phyloP scores from a whole-genome alignment of 345 rosid species.

The Leavenworthia alabamica region DNA sequence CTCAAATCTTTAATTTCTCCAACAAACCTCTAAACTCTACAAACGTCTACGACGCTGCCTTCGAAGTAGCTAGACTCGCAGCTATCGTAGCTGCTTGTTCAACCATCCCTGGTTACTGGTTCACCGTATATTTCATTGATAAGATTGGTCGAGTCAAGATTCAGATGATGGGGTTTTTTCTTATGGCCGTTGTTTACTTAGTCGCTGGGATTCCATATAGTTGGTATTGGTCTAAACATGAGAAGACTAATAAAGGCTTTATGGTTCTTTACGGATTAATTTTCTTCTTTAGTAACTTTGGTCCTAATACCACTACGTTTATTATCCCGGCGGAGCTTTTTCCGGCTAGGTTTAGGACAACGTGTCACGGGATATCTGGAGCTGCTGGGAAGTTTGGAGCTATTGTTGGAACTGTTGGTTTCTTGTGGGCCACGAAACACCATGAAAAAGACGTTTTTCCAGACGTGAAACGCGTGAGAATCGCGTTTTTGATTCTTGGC shows the following conservation, averaged over 20 bases:
- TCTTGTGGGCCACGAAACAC: constrained; percentile 42
- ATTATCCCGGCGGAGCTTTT: constrained; percentile 76
- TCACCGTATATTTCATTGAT: constrained; percentile 58
- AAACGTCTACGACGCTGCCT: constrained; percentile 41
- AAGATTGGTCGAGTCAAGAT: constrained; percentile 54
- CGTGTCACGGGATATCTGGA: constrained; percentile 75
- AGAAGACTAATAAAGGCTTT: constrained; percentile 33
- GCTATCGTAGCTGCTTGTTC: constrained; percentile 44
- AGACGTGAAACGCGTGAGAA: constrained; percentile 23
- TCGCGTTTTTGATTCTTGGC: constrained; percentile 38
- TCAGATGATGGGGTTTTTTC: constrained; percentile 55
- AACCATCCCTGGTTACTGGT: constrained; percentile 70
- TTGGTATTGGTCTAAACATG: constrained; percentile 26
- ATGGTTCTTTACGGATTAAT: constrained; percentile 44
- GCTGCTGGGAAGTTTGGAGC: constrained; percentile 76
- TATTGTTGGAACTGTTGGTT: constrained; percentile 51
- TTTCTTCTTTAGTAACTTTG: constrained; percentile 76
- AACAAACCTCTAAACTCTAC: neutral
- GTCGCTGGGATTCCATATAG: constrained; percentile 42
- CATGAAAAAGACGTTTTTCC: neutral
- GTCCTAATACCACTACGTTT: constrained; percentile 79
- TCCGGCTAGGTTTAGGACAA: constrained; percentile 76
- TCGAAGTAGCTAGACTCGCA: constrained; percentile 37
- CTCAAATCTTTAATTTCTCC: constrained; percentile 35
- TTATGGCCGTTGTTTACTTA: constrained; percentile 53